Evolutionary conservation across 2,329 filamentous ascomycete genomes (phyloP).

Genomic region (Ceratocystis huliohia): DNA sequence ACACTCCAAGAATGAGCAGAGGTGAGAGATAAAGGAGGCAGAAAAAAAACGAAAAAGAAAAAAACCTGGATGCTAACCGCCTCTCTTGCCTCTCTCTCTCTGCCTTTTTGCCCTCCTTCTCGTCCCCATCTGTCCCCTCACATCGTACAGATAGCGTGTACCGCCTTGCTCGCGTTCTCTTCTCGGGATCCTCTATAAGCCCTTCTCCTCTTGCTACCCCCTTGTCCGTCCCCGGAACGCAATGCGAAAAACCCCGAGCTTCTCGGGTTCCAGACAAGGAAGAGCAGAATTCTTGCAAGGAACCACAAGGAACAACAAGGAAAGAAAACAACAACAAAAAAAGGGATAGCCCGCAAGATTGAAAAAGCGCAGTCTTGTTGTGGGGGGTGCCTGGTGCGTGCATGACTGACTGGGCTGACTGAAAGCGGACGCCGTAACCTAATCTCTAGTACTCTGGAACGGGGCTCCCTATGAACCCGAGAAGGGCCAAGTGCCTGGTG

Average conservation of each 20-base stretch:
- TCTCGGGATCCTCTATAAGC: not conserved
- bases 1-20: too few species aligned
- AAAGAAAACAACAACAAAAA: too few species aligned
- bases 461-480: slow-evolving; percentile 7
- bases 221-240: not conserved
- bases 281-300: too few species aligned
- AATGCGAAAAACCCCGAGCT: not conserved
- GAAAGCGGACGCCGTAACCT: slow-evolving; percentile 3
- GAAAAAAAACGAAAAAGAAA: not conserved
- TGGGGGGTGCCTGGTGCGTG: not conserved
- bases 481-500: too few species aligned
- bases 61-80: not conserved
- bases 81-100: not conserved
- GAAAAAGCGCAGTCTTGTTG: not conserved
- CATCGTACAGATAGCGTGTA: not conserved
- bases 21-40: too few species aligned
- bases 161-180: not conserved
- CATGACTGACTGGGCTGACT: not conserved
- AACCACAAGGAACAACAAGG: too few species aligned
- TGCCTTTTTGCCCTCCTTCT: not conserved
- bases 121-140: not conserved
- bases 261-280: slow-evolving; percentile 8
- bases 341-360: not conserved
- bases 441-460: not conserved
- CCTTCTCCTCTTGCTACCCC: not conserved